Base-by-base conservation (phyloP, 108 stramenopile genomes). In the Nitzschia sp. region DNA sequence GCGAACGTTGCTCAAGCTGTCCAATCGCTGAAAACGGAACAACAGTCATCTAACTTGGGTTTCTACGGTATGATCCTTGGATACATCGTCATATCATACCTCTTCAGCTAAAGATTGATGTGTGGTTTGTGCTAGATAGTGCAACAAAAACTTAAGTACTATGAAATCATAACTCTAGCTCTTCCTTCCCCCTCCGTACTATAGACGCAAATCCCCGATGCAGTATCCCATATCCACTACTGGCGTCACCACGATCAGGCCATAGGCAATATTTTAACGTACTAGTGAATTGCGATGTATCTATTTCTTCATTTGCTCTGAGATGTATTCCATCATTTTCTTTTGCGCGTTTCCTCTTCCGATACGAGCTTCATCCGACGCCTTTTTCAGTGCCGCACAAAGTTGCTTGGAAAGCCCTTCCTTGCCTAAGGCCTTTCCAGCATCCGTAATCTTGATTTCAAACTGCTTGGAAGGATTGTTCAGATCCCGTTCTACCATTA, bases 21-120 rank as follows among this genome's bases (percentile, higher is more conserved):
- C 25, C 72, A 78, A 48, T 71, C 82, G 33, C 72, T 96, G 47
- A 92, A 96, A 62, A 59, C 58, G 23, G 76, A 76, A 66, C 54
- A 69, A 53, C 77, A 88, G 62, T 68, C 73, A 31, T 85, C 84
- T 42, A 88, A 86, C 60, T 67, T 88, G 57, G 94, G 94, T 15
- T 95, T 95, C 71, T 95, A 95, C 64, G 77, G 82, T 25, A 91
- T 95, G 94, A 95, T 95, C 68, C 70, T 95, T 46, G 94, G 94
- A 2, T 95, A 95, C 71, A 89, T 95, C 72, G 85, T 87, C 56
- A 85, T 95, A 58, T 86, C 90, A 0, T 95, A 95, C 71, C 66
- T 93, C 34, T 93, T 95, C 64, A 87, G 75, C 46, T 69, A 73
- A 45, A 46, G 36, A 24, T 45, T 42, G 38, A 42, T 42, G 6